Conservation (phyloP, 176 grass and related monocot genomes). For the Luzula sylvatica region DNA sequence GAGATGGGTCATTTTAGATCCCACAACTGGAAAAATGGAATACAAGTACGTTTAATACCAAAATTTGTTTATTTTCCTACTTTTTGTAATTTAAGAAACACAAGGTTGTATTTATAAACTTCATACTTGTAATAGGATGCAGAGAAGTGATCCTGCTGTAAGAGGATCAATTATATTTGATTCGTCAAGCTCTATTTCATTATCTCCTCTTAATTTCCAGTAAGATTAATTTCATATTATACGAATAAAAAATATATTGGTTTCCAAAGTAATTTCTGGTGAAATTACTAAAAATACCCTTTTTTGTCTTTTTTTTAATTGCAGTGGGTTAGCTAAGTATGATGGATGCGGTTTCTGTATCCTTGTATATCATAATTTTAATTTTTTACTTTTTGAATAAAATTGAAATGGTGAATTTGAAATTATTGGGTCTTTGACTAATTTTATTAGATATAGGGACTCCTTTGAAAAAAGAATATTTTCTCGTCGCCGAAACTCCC, state of each 20-base stretch:
- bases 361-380: conserved; percentile 17
- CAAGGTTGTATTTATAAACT: conserved; percentile 19
- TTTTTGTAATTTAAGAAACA: neutral
- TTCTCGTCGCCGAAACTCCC: conserved; percentile 71
- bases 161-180: conserved; percentile 58
- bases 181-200: conserved; percentile 45
- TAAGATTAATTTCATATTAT: conserved; percentile 23
- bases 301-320: conserved; percentile 22
- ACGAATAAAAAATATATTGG: neutral
- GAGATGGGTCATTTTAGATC: conserved; percentile 84
- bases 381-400: neutral
- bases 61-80: neutral
- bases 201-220: conserved; percentile 71
- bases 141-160: conserved; percentile 43
- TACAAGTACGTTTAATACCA: conserved; percentile 67
- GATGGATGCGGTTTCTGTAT: conserved; percentile 93
- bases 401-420: neutral
- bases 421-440: conserved; percentile 43
- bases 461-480: conserved; percentile 79
- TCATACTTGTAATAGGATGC: conserved; percentile 30
- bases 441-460: conserved; percentile 72
- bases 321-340: conserved; percentile 68
- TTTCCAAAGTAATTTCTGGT: neutral
- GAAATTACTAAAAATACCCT: neutral
- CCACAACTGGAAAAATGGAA: conserved; percentile 86